phyloP scores from a whole-genome alignment of 176 grass and related monocot genomes.

The Sorghum bicolor region Sorghum_bicolor_NCBIv3 NC_012874.2:54773001-54773500 shows the following conservation, averaged over 20 bases:
- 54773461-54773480: too few species aligned
- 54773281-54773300: background rate
- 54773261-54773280: background rate
- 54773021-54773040: conserved; percentile 35
- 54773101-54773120: conserved; percentile 38
- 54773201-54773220: conserved; percentile 25
- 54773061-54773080: conserved; percentile 2
- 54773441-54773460: too few species aligned
- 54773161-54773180: background rate
- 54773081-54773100: conserved; percentile 76
- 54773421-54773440: too few species aligned
- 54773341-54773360: background rate
- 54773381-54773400: background rate
- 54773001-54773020: conserved; percentile 55
- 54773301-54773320: background rate
- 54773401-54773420: too few species aligned
- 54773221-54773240: too few species aligned
- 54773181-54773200: background rate
- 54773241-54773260: too few species aligned
- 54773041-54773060: background rate
- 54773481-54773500: too few species aligned
- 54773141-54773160: background rate
- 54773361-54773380: too few species aligned
- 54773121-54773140: conserved; percentile 26
- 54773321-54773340: conserved; percentile 27